Evolutionary conservation across 2,329 filamentous ascomycete genomes (phyloP), one percentile per base, ranked within the genome.

Genomic region (Pseudocercospora musae): DNA sequence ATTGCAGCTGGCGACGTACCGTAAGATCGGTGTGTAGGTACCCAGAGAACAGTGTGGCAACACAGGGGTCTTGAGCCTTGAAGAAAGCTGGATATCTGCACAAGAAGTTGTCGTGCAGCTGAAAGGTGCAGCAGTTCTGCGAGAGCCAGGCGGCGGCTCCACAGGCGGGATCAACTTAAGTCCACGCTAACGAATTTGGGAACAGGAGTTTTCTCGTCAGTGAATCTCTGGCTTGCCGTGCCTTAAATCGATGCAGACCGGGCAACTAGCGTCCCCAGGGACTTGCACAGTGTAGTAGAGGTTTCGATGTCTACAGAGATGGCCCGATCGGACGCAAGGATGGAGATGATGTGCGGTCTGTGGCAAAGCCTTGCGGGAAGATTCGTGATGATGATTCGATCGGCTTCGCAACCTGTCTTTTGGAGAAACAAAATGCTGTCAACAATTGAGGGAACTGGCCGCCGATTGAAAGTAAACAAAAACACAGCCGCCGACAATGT

Each of bases 11-110:
- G 64, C 59, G 40, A 37, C 21, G 44, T 56, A 42, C 61, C 66
- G 60, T 42, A 31, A 54, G 46, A 61, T 64, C 67, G 65, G 63
- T 67, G 67, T 67, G 67, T 65, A 66, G 62, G 60, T 62, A 67
- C 62, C 67, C 63, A 54, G 31, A 18, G 27, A 54, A 54, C 27
- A 21, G 52, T 25, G 52, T 37, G 52, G 27, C n/a, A 20, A 54
- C 29, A 37, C 52, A n/a, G 52, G 40, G 52, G 11, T 13, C n/a
- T 54, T 10, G 52, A 54, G 52, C 52, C n/a, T 40, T 6, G 18
- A 13, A n/a, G 52, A 18, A 37, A 15, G 27, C 29, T 54, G n/a
- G 52, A 25, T 54, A 4, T 54, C 52, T 54, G 52, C 52, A 54
- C 27, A 13, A 33, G 18, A 53, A 42, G 23, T 48, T 44, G 33